Conservation (phyloP, 2,329 filamentous ascomycete genomes). For the Phoma sp. region DNA sequence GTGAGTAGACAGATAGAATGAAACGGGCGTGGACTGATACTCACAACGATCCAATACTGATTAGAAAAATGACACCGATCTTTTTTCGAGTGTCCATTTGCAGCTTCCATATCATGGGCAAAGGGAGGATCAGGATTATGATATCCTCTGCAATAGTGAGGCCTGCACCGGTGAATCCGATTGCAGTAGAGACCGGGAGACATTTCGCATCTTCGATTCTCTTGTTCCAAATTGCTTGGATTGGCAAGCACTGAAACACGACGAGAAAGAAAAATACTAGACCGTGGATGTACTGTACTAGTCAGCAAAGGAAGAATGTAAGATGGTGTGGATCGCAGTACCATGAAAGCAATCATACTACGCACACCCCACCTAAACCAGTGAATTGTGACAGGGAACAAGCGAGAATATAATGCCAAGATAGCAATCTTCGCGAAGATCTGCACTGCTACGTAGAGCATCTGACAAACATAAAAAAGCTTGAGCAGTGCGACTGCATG, state of each 20-base stretch:
- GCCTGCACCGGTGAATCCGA: slow-evolving; percentile 20
- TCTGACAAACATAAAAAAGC: slow-evolving; percentile 23
- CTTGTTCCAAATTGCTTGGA: slow-evolving; percentile 24
- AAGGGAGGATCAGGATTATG: slow-evolving; percentile 23
- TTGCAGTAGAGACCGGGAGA: slow-evolving; percentile 15
- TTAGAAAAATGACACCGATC: slow-evolving; percentile 15
- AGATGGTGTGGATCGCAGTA: neutral
- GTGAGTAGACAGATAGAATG: neutral
- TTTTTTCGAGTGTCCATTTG: slow-evolving; percentile 24
- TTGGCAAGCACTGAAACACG: slow-evolving; percentile 21
- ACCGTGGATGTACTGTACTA: slow-evolving; percentile 14
- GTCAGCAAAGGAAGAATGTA: neutral
- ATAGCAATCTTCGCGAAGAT: slow-evolving; percentile 24
- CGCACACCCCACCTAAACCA: slow-evolving; percentile 23
- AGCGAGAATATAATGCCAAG: slow-evolving; percentile 16
- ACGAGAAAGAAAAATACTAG: slow-evolving; percentile 21
- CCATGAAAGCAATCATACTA: slow-evolving; percentile 22
- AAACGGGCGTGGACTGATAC: neutral
- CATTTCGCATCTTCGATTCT: slow-evolving; percentile 16
- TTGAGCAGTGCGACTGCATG: slow-evolving; percentile 20
- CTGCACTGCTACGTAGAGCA: slow-evolving; percentile 22
- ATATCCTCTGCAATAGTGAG: slow-evolving; percentile 22
- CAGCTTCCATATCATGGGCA: slow-evolving; percentile 21
- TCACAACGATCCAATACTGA: slow-evolving; percentile 24
- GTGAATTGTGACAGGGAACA: slow-evolving; percentile 16